Evolutionary conservation across 257 asterid genomes (phyloP).

Genomic region (Solanum stenotomum): DNA sequence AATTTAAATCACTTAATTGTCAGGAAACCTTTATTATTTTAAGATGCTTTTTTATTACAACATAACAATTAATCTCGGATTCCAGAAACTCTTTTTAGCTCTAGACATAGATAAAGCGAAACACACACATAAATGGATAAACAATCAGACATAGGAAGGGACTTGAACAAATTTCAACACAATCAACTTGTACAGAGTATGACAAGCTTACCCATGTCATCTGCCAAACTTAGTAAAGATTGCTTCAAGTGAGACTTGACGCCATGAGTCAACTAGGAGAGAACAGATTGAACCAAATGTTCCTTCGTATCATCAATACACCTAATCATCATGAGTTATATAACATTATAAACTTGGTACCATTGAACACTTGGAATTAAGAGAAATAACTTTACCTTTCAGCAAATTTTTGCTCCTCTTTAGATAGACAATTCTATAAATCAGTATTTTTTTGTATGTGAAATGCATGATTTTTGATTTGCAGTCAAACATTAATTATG

Average conservation of each 20-base stretch:
- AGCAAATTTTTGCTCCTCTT: conserved; percentile 47
- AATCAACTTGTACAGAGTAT: not conserved
- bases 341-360: not conserved
- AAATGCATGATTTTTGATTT: conserved; percentile 65
- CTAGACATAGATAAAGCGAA: not conserved
- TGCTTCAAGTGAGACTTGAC: conserved; percentile 70
- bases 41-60: not conserved
- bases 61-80: not conserved
- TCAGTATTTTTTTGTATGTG: not conserved
- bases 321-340: conserved; percentile 25
- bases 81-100: not conserved
- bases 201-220: conserved; percentile 72
- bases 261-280: conserved; percentile 64
- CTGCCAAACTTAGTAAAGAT: conserved; percentile 76
- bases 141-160: not conserved
- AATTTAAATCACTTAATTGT: not conserved
- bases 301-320: conserved; percentile 44
- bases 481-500: not conserved
- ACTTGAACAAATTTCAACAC: not conserved
- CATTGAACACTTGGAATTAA: not conserved
- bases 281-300: conserved; percentile 68
- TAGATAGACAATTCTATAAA: too few relatives aligned
- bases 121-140: not conserved
- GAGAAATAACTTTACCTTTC: conserved; percentile 26
- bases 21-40: not conserved